These are phyloP conservation scores for Termitomyces sp. DNA, from an alignment of 1,284 basidiomycete species.

Conservation along the genomic window DNA sequence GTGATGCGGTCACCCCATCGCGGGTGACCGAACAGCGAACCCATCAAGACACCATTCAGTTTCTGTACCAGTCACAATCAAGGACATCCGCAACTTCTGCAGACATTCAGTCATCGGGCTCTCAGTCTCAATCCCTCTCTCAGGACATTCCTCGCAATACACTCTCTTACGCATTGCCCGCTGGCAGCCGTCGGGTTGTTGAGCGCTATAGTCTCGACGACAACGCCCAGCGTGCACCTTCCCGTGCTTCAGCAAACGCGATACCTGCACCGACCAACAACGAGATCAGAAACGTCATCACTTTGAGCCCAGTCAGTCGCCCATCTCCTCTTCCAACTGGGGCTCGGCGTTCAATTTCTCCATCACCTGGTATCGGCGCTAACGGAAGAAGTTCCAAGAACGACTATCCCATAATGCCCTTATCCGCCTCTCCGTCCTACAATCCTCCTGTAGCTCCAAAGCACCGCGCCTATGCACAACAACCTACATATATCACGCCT, in stretches of 20 bases:
- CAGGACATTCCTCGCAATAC: constrained; percentile 31
- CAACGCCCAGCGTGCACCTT: constrained; percentile 28
- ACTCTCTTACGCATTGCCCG: constrained; percentile 38
- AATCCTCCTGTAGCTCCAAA: constrained; percentile 57
- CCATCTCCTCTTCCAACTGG: constrained; percentile 38
- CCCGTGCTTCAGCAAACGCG: constrained; percentile 30
- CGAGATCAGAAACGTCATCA: constrained; percentile 14
- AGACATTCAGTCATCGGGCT: constrained; percentile 26
- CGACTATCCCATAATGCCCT: constrained; percentile 39
- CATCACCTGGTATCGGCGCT: constrained; percentile 34
- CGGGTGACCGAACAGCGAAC: constrained; percentile 22
- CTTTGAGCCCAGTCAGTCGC: constrained; percentile 19
- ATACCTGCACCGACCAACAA: constrained; percentile 12
- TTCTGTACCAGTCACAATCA: constrained; percentile 21
- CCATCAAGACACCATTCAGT: constrained; percentile 17
- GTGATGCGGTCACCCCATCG: constrained; percentile 13
- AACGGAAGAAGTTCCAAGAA: constrained; percentile 25
- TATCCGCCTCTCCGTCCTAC: constrained; percentile 57
- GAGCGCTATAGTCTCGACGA: constrained; percentile 51
- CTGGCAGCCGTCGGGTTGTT: constrained; percentile 38
- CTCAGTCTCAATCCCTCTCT: constrained; percentile 27
- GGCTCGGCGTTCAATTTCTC: constrained; percentile 41
- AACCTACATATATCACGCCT: constrained; percentile 70
- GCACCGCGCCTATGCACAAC: constrained; percentile 64
- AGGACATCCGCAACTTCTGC: constrained; percentile 20